Percentiles rank a stretch among this genome's conserved stretches.
These are phyloP conservation scores for Prunus kanzakura DNA, from an alignment of 306 rosid genomes.

Conservation along the genomic window DNA sequence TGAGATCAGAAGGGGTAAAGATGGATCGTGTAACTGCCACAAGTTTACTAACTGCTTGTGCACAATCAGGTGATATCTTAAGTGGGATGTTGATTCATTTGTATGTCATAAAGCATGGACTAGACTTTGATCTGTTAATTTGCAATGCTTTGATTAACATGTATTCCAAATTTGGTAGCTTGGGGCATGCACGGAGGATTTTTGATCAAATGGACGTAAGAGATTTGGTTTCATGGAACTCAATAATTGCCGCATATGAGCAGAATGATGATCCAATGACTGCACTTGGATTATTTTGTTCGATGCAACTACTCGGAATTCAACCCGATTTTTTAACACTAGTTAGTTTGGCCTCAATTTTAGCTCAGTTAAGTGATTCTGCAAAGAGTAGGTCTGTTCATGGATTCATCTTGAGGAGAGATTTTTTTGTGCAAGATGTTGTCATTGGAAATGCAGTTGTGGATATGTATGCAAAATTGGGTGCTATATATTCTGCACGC, in stretches of 20 bases:
- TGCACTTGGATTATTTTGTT: conserved; percentile 34
- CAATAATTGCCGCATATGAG: conserved; percentile 43
- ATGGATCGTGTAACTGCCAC: conserved; percentile 46
- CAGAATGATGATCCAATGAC: conserved; percentile 36
- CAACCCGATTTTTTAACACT: conserved; percentile 38
- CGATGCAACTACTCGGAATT: conserved; percentile 26
- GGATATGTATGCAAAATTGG: conserved; percentile 52
- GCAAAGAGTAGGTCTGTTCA: conserved; percentile 32
- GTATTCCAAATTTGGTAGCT: conserved; percentile 50
- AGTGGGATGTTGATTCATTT: conserved; percentile 44
- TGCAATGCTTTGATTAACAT: conserved; percentile 50
- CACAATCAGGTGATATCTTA: conserved; percentile 30
- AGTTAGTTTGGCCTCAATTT: conserved; percentile 49
- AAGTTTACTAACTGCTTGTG: conserved; percentile 45
- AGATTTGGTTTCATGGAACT: conserved; percentile 57
- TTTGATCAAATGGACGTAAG: conserved; percentile 34
- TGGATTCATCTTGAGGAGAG: conserved; percentile 41
- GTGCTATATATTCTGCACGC: conserved; percentile 33
- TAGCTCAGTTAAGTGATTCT: conserved; percentile 35
- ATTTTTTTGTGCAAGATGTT: conserved; percentile 36
- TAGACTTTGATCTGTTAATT: conserved; percentile 35
- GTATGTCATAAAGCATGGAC: conserved; percentile 43
- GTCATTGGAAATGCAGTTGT: conserved; percentile 47
- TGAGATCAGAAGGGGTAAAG: conserved; percentile 27
- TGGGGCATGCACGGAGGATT: conserved; percentile 32